phyloP scores from a whole-genome alignment of 352 stramenopile genomes.

The Globisporangium recalcitrans region DNA sequence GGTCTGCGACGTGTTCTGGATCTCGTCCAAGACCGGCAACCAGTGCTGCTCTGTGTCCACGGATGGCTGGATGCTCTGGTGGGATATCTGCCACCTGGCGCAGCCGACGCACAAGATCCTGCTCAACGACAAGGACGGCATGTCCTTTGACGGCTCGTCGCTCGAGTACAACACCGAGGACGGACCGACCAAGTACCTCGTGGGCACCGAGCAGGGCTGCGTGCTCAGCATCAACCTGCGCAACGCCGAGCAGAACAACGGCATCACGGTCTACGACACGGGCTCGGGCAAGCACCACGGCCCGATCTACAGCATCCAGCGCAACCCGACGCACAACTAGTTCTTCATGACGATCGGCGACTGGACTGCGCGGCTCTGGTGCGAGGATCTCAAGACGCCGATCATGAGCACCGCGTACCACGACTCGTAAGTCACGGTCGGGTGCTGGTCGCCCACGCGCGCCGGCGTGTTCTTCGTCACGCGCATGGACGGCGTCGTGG shows the following conservation, averaged over 20 bases:
- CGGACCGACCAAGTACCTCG: constrained; percentile 95
- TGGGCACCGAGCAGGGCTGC: constrained; percentile 96
- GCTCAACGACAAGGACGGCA: constrained; percentile 68
- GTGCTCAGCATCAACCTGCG: constrained; percentile 93
- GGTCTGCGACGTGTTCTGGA: constrained; percentile 96
- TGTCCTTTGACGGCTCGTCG: constrained; percentile 90
- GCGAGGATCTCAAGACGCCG: constrained; percentile 95
- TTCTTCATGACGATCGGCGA: constrained; percentile 98
- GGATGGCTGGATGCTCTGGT: constrained; percentile 91
- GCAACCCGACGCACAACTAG: constrained; percentile 97
- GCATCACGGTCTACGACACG: constrained; percentile 94
- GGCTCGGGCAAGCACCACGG: constrained; percentile 93
- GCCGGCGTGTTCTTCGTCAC: constrained; percentile 97
- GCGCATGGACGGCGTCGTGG: constrained; percentile 94
- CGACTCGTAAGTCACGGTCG: constrained; percentile 92
- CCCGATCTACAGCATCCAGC: constrained; percentile 93
- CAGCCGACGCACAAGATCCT: constrained; percentile 82
- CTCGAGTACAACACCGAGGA: constrained; percentile 97
- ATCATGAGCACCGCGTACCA: constrained; percentile 98
- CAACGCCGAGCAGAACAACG: constrained; percentile 97
- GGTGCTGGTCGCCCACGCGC: constrained; percentile 95
- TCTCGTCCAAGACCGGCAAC: constrained; percentile 94
- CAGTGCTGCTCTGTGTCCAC: constrained; percentile 95
- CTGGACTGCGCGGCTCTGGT: constrained; percentile 96
- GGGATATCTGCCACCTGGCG: constrained; percentile 85